Base-by-base conservation (phyloP, 2,329 filamentous ascomycete genomes). In the Parastagonospora avenae region DNA sequence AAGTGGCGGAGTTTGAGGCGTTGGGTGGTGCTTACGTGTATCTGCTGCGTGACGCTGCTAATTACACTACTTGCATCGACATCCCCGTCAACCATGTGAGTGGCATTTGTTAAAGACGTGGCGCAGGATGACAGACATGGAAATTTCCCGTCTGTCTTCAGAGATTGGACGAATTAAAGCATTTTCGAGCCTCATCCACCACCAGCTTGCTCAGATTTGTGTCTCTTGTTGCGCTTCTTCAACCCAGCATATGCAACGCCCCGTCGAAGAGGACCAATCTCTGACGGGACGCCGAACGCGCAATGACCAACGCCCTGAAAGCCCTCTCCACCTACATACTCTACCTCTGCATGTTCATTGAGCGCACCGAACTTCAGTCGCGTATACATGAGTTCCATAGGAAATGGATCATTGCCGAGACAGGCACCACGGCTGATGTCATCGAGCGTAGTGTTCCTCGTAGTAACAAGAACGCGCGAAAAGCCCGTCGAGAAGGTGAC, bases 1-100 rank as follows among this genome's bases (percentile, higher is more conserved):
- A 81, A 27, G 57, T 85, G 32, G 82, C 81, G 0, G 75, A 80
- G 41, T 77, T 79, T 0, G 76, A 80, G 55, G 81, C 85, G 66
- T 67, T 85, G 2, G 80, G 81, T 2, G 81, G 82, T 11, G 82
- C 82, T 1, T 84, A 84, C 57, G 80, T 84, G 4, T 84, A 84
- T 55, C 63, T 84, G 48, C 63, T 84, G 19, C 19, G 19, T 24
- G 19, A 24, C 19, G 19, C 19, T 24, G 19, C 19, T 24, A 24
- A 3, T 3, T 3, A 24, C 3, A 24, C 19, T 5, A 24, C 19
- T 24, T 3, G 19, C 19, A 3, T 24, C 19, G 3, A 5, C 19
- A 24, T 24, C 19, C 19, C 19, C 19, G n/a, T 5, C 19, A 24
- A 24, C 19, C 3, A 5, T 24, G 19, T 24, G 19, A 24, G 19